Conservation (phyloP, 2,329 filamentous ascomycete species). For the Chrysoporthe austroafricana region DNA sequence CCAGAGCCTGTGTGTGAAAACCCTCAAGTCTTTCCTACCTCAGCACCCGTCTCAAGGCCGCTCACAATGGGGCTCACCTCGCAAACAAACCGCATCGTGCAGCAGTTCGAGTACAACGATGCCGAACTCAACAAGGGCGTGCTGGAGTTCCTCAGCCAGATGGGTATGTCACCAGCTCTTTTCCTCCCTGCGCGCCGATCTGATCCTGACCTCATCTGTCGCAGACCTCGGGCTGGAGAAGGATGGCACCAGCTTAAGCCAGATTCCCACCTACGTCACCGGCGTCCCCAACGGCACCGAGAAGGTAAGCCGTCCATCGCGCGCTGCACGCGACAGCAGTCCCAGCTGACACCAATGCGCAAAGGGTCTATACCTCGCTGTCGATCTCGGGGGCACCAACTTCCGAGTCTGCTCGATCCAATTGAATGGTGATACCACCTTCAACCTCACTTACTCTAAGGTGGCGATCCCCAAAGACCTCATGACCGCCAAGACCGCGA, state of each 20-base stretch:
- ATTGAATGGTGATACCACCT: slow-evolving; percentile 92
- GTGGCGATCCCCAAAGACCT: slow-evolving; percentile 86
- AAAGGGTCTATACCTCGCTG: slow-evolving; percentile 91
- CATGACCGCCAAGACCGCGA: slow-evolving; percentile 85
- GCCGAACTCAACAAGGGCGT: slow-evolving; percentile 80
- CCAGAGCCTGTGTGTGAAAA: slow-evolving; percentile 58
- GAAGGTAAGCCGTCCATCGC: slow-evolving; percentile 65
- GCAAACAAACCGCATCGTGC: slow-evolving; percentile 79
- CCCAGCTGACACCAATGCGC: slow-evolving; percentile 12
- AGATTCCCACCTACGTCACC: slow-evolving; percentile 97
- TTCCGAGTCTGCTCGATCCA: slow-evolving; percentile 96
- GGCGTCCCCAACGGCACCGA: slow-evolving; percentile 95
- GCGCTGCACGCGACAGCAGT: neutral
- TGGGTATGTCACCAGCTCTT: slow-evolving; percentile 56
- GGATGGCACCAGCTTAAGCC: slow-evolving; percentile 81
- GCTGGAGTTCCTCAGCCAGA: slow-evolving; percentile 82
- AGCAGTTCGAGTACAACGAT: slow-evolving; percentile 83
- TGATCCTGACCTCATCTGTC: slow-evolving; percentile 21
- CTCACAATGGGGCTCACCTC: slow-evolving; percentile 65
- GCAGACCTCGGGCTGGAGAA: slow-evolving; percentile 79
- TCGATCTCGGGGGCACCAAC: slow-evolving; percentile 98
- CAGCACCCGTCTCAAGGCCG: slow-evolving; percentile 57
- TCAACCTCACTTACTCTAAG: slow-evolving; percentile 91
- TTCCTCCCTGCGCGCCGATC: slow-evolving; percentile 1
- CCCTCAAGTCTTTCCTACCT: slow-evolving; percentile 57